Conservation (phyloP, 2,329 filamentous ascomycete species). For the Fusarium ambrosium region DNA sequence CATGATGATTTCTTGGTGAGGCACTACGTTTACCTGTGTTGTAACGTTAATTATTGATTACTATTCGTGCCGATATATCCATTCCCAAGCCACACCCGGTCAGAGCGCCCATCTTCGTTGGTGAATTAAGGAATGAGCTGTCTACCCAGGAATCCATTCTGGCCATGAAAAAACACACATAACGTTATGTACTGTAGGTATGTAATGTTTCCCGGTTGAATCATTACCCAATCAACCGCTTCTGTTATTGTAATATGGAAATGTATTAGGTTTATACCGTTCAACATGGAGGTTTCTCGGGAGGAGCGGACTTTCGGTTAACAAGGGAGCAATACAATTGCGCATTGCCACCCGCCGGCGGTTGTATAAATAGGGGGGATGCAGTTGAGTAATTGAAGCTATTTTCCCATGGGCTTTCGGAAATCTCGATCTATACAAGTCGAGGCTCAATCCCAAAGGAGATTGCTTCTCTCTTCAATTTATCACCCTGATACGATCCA, state of each 20-base stretch:
- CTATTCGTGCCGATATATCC: not conserved
- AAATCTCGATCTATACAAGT: not conserved
- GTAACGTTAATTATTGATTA: not conserved
- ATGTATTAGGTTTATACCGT: not conserved
- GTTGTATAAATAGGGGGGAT: not conserved
- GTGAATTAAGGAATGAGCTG: not conserved
- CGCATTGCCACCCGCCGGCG: not conserved
- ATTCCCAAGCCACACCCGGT: not conserved
- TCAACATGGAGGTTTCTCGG: not conserved
- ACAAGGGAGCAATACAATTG: not conserved
- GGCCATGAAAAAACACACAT: not conserved
- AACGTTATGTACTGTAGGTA: not conserved
- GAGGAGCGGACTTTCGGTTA: not conserved
- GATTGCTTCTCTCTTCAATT: not conserved
- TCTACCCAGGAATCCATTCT: not conserved
- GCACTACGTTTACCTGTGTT: not conserved
- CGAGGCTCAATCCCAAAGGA: not conserved
- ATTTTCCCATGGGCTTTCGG: not conserved
- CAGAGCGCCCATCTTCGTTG: not conserved
- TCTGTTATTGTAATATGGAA: not conserved
- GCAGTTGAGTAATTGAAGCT: not conserved
- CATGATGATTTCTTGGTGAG: not conserved
- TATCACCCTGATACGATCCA: not conserved
- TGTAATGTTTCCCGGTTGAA: not conserved
- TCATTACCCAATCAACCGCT: not conserved